phyloP scores from a whole-genome alignment of 257 asterid species.

The Ballota nigra region DNA sequence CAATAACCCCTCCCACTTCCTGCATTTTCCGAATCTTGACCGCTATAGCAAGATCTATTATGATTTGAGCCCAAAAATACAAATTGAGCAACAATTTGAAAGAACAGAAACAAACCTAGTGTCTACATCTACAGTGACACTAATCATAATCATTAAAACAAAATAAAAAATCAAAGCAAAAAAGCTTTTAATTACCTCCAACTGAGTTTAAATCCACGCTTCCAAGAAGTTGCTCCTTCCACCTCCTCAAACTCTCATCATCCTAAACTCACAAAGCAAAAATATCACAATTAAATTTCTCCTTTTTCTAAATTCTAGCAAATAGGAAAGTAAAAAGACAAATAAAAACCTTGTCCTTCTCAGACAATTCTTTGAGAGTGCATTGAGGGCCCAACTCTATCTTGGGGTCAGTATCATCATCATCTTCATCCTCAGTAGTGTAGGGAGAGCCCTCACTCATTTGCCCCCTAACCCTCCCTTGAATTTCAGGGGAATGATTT shows the following conservation, averaged over 20 bases:
- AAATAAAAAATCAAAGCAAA: neutral
- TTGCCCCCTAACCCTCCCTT: slow-evolving; percentile 50
- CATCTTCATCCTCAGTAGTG: slow-evolving; percentile 74
- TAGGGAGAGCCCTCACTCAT: slow-evolving; percentile 70
- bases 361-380: slow-evolving; percentile 87
- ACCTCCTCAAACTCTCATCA: slow-evolving; percentile 95
- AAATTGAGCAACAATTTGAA: no score
- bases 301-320: neutral
- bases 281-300: neutral
- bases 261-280: slow-evolving; percentile 47
- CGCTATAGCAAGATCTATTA: slow-evolving; percentile 23
- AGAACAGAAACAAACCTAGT: slow-evolving; percentile 1
- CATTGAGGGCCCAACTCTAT: slow-evolving; percentile 87
- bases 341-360: slow-evolving; percentile 88
- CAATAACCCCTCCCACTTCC: neutral
- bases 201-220: slow-evolving; percentile 79
- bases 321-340: slow-evolving; percentile 8
- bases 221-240: slow-evolving; percentile 99
- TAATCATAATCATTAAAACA: neutral
- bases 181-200: slow-evolving; percentile 53
- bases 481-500: slow-evolving; percentile 42
- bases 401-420: slow-evolving; percentile 60
- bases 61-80: neutral
- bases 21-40: slow-evolving; percentile 5
- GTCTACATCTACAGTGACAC: neutral